Evolutionary conservation across 768 basidiomycete genomes (phyloP).

Genomic region (Pisolithus albus): DNA sequence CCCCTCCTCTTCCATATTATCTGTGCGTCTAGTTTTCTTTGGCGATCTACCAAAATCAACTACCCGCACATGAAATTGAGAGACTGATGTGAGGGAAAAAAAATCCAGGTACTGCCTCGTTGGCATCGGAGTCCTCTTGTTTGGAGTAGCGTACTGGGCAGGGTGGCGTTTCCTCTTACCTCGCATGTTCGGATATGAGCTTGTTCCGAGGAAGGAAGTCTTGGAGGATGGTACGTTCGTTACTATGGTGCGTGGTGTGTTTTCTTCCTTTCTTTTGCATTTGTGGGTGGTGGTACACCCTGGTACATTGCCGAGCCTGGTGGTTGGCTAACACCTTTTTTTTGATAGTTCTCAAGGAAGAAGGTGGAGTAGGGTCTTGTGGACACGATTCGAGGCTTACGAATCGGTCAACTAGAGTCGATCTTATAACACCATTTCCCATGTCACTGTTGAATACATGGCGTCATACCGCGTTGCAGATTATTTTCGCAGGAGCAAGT

Average conservation of each 20-base stretch:
- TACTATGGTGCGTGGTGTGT: conserved; percentile 35
- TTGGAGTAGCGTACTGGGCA: conserved; percentile 49
- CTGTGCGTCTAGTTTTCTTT: conserved; percentile 23
- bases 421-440: too few relatives aligned
- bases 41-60: neutral
- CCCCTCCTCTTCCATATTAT: conserved; percentile 55
- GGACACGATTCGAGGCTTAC: too few relatives aligned
- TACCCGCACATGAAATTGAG: neutral
- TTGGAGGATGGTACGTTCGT: conserved; percentile 50
- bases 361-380: too few relatives aligned
- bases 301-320: too few relatives aligned
- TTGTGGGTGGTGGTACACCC: neutral
- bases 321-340: too few relatives aligned
- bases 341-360: too few relatives aligned
- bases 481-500: too few relatives aligned
- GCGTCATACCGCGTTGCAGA: too few relatives aligned
- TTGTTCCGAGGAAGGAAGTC: conserved; percentile 42
- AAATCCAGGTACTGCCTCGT: conserved; percentile 43
- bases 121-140: conserved; percentile 41
- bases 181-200: conserved; percentile 40
- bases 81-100: too few relatives aligned
- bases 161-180: conserved; percentile 47
- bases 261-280: neutral
- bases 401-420: too few relatives aligned
- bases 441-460: too few relatives aligned